Evolutionary conservation across 257 asterid genomes (phyloP).

Genomic region (Nicotiana tomentosiformis): DNA sequence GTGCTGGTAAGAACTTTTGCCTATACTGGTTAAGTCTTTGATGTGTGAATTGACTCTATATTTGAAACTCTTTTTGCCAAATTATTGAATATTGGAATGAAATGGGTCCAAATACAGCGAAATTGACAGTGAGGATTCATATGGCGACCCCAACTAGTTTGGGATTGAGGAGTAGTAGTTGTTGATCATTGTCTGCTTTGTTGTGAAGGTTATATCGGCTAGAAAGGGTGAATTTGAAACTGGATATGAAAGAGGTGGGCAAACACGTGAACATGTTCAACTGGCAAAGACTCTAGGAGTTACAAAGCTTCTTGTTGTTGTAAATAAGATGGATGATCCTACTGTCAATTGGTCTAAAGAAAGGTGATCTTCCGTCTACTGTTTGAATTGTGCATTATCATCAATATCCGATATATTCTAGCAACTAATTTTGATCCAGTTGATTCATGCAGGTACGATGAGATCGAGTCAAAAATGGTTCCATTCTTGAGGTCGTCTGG

Average conservation of each 20-base stretch:
- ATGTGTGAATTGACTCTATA: background rate
- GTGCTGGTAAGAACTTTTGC: slow-evolving; percentile 55
- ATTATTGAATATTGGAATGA: background rate
- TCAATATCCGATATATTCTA: background rate
- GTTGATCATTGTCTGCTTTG: background rate
- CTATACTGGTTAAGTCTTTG: background rate
- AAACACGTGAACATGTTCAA: slow-evolving; percentile 97
- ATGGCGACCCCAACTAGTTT: background rate
- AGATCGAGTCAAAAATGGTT: slow-evolving; percentile 77
- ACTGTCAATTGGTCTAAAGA: slow-evolving; percentile 96
- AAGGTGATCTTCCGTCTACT: slow-evolving; percentile 41
- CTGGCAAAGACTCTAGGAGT: slow-evolving; percentile 99
- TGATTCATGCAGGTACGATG: slow-evolving; percentile 65
- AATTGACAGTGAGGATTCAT: background rate
- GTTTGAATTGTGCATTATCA: background rate
- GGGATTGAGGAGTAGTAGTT: background rate
- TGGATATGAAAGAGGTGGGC: slow-evolving; percentile 98
- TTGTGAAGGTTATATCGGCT: slow-evolving; percentile 79
- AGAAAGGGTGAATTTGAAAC: slow-evolving; percentile 98
- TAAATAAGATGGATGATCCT: slow-evolving; percentile 96
- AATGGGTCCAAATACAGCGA: background rate
- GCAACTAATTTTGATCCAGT: slow-evolving; percentile 1
- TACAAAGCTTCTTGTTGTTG: slow-evolving; percentile 83
- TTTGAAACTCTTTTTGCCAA: background rate
- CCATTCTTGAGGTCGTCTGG: slow-evolving; percentile 75